These are phyloP conservation scores for Crassisporium funariophilum DNA, from an alignment of 768 basidiomycete species.

Conservation along the genomic window DNA sequence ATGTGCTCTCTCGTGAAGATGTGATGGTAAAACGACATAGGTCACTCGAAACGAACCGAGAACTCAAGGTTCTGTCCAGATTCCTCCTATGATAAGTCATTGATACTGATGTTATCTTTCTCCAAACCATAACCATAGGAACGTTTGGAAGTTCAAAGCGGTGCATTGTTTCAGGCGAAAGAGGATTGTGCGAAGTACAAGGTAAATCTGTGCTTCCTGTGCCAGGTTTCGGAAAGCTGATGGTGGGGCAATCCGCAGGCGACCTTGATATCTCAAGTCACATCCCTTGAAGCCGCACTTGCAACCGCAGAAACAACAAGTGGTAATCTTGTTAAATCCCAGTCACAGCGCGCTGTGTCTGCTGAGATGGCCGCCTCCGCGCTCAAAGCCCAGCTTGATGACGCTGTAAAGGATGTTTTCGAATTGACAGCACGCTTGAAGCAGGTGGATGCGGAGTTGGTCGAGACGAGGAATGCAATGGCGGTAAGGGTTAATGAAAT, in stretches of 20 bases:
- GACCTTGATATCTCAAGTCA: no score
- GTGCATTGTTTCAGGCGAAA: conserved; percentile 20
- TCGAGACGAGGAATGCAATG: no score
- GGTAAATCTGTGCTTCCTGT: no score
- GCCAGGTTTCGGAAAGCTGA: background rate
- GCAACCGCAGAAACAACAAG: no score
- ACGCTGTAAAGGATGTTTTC: conserved; percentile 7
- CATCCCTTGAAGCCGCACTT: no score
- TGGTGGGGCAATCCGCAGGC: background rate
- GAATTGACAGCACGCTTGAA: conserved; percentile 4
- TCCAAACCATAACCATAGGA: no score
- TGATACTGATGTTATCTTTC: background rate
- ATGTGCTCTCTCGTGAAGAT: background rate
- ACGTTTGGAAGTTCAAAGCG: conserved; percentile 20
- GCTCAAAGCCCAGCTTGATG: conserved; percentile 14
- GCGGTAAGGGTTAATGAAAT: no score
- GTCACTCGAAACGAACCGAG: no score
- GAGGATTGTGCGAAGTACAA: conserved; percentile 10
- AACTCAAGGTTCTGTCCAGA: conserved; percentile 10
- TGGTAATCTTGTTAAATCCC: conserved; percentile 27
- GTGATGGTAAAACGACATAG: background rate
- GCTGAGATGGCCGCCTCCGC: conserved; percentile 28
- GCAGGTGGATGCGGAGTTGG: conserved; percentile 7
- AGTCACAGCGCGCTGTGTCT: conserved; percentile 26
- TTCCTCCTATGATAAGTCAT: background rate